These are phyloP conservation scores for Neurospora pannonica DNA, from an alignment of 495 filamentous ascomycete species.

Conservation along the genomic window DNA sequence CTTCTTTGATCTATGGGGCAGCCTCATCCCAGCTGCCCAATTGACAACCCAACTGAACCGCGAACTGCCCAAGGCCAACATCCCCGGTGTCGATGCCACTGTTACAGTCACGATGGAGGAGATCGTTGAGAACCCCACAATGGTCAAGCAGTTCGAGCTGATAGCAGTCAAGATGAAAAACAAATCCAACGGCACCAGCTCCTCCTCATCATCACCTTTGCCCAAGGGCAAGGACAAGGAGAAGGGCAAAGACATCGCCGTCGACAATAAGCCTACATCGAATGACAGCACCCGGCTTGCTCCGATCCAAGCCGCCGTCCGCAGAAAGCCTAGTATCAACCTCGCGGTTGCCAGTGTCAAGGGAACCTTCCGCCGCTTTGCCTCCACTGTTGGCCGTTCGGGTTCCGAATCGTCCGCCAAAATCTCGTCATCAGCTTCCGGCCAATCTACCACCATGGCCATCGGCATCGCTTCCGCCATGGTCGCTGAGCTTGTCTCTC, in stretches of 20 bases:
- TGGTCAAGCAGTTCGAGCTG: conserved; percentile 39
- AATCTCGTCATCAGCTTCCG: background rate
- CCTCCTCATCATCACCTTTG: background rate
- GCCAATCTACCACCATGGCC: conserved; percentile 7
- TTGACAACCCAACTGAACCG: conserved; percentile 33
- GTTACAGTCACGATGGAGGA: conserved; percentile 33
- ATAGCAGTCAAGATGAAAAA: conserved; percentile 31
- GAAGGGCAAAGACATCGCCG: conserved; percentile 5
- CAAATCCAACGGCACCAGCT: background rate
- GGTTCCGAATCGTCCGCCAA: conserved; percentile 2
- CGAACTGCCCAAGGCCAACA: conserved; percentile 20
- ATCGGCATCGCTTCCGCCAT: conserved; percentile 17
- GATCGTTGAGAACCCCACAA: conserved; percentile 37
- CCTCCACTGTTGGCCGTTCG: conserved; percentile 19
- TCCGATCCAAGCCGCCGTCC: background rate
- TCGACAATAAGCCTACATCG: background rate
- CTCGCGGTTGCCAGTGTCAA: conserved; percentile 14
- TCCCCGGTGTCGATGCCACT: conserved; percentile 10
- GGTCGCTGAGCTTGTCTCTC: conserved; percentile 16
- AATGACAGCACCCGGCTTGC: background rate
- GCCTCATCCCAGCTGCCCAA: conserved; percentile 35
- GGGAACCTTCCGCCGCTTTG: conserved; percentile 16
- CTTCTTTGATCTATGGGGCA: conserved; percentile 42
- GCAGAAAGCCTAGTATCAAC: conserved; percentile 21
- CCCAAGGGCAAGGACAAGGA: conserved; percentile 5